Evolutionary conservation across 345 rosid species (phyloP).

Genomic region (Theobroma cacao): DNA sequence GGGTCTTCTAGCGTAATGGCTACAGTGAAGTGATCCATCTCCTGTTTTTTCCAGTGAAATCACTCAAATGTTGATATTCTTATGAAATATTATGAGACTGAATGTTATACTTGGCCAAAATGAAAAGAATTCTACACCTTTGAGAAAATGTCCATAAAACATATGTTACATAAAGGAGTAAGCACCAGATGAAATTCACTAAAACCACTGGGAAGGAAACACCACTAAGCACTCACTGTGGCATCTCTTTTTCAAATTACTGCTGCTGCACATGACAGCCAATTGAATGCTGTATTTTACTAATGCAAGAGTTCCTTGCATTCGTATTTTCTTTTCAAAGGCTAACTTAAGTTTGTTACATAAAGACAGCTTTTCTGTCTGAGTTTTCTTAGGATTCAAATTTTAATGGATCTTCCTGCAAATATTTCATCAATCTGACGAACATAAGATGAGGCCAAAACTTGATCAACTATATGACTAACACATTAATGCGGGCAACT

Average conservation of each 20-base stretch:
- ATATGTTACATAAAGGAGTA: neutral
- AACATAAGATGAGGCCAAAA: neutral
- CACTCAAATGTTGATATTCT: neutral
- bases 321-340: neutral
- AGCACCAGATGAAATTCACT: neutral
- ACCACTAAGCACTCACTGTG: too few species aligned
- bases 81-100: neutral
- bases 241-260: slow-evolving; percentile 2
- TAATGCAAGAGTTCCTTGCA: neutral
- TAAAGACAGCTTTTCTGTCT: neutral
- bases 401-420: neutral
- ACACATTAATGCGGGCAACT: neutral
- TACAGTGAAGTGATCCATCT: neutral
- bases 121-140: neutral
- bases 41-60: neutral
- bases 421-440: neutral
- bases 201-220: neutral
- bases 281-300: neutral
- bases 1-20: neutral
- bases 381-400: neutral
- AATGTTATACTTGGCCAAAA: neutral
- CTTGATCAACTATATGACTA: slow-evolving; percentile 3
- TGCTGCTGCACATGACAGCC: neutral
- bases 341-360: neutral
- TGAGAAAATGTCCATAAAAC: neutral